Evolutionary conservation across 1,284 basidiomycete species (phyloP).

Genomic region (Ceratobasidium sp.): DNA sequence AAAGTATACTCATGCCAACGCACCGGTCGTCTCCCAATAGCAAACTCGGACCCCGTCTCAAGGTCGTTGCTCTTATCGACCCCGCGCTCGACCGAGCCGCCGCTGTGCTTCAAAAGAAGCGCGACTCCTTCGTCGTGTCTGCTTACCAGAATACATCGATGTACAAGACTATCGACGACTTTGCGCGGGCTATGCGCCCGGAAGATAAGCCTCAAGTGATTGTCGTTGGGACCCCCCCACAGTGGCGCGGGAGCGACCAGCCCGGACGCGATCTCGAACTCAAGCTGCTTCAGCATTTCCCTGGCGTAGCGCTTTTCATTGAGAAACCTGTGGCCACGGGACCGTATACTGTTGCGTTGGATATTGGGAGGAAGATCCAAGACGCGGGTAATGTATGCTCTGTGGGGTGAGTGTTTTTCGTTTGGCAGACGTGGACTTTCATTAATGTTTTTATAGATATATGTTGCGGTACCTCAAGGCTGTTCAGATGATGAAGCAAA

Average conservation of each 20-base stretch:
- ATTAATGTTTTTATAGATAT: conserved; percentile 57
- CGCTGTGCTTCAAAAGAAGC: conserved; percentile 88
- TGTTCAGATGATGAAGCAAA: conserved; percentile 98
- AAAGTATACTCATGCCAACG: background rate
- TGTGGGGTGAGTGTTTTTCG: conserved; percentile 75
- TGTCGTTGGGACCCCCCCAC: conserved; percentile 93
- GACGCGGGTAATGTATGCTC: conserved; percentile 83
- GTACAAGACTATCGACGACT: conserved; percentile 91
- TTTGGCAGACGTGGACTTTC: background rate
- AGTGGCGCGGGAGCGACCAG: conserved; percentile 87
- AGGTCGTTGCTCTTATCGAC: conserved; percentile 95
- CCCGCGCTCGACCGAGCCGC: conserved; percentile 87
- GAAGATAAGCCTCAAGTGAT: conserved; percentile 72
- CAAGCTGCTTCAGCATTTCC: conserved; percentile 91
- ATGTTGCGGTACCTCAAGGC: conserved; percentile 96
- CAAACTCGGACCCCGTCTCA: conserved; percentile 96
- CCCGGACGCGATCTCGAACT: conserved; percentile 90
- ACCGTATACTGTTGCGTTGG: conserved; percentile 63
- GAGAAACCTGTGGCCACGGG: conserved; percentile 96
- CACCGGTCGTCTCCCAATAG: conserved; percentile 60
- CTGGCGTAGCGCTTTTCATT: conserved; percentile 91
- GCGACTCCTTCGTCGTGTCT: conserved; percentile 92
- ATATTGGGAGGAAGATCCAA: conserved; percentile 69
- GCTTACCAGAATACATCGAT: conserved; percentile 94
- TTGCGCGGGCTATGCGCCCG: conserved; percentile 72